These are phyloP conservation scores for Saccharomyces pastorianus DNA, from an alignment of 1,139 yeast genomes.

Conservation along the genomic window DNA sequence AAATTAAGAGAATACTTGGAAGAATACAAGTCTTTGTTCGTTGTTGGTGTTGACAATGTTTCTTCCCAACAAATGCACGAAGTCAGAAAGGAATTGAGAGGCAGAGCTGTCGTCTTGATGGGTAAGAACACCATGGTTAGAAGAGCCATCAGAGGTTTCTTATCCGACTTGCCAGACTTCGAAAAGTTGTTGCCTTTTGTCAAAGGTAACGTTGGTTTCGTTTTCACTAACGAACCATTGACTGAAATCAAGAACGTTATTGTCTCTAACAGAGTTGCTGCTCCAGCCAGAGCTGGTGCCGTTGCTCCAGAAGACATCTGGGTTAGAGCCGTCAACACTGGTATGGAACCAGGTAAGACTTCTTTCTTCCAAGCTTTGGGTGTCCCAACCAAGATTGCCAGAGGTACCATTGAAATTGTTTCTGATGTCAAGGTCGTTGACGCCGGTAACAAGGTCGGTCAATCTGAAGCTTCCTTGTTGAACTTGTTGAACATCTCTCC, in stretches of 20 bases:
- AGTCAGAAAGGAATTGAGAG: constrained; percentile 95
- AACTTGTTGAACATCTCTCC: constrained; percentile 99
- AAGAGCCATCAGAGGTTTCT: constrained; percentile 97
- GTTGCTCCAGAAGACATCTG: constrained; percentile 95
- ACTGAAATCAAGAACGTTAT: constrained; percentile 84
- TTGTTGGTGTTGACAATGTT: constrained; percentile 99
- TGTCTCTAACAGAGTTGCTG: constrained; percentile 92
- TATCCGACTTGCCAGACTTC: constrained; percentile 87
- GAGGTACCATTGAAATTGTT: constrained; percentile 99
- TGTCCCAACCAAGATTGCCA: constrained; percentile 99
- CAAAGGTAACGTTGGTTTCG: constrained; percentile 98
- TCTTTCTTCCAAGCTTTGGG: constrained; percentile 99
- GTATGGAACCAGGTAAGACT: constrained; percentile 99
- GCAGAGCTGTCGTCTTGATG: constrained; percentile 91
- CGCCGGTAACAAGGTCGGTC: constrained; percentile 87
- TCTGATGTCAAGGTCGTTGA: constrained; percentile 93
- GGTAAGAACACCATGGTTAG: constrained; percentile 99
- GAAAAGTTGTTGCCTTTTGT: constrained; percentile 92
- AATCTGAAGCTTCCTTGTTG: constrained; percentile 96
- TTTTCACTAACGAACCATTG: constrained; percentile 95
- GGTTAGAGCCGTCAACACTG: constrained; percentile 99
- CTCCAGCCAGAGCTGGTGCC: constrained; percentile 99
- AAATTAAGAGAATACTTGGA: constrained; percentile 93
- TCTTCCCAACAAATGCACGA: constrained; percentile 99
- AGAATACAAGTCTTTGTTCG: constrained; percentile 95